Evolutionary conservation across 768 basidiomycete species (phyloP), one percentile per base, ranked within the genome.

Genomic region (Gautieria morchelliformis): DNA sequence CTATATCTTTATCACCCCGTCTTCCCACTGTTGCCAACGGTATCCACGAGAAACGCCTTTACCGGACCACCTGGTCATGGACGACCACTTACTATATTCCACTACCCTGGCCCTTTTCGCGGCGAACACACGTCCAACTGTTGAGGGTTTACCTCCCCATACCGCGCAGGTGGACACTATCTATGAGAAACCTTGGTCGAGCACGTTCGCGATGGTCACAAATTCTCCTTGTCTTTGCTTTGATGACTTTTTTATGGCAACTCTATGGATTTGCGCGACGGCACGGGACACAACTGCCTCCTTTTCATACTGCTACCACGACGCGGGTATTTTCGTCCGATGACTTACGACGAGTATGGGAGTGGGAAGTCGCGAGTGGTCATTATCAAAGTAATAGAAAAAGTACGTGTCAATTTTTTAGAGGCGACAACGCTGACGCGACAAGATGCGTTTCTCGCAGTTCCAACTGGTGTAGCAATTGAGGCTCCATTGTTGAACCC

Each of bases 281-380:
- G 2, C 74, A 78, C 58, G 78, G 78, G 53, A 83, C 80, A 63
- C 76, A 78, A 58, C 87, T 85, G 84, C 78, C 84, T 10, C 45
- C 78, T 12, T 77, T 82, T 48, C 69, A 73, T n/a, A 75, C 75
- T 42, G 82, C 85, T 45, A 75, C 82, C 14, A 74, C 86, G 24
- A 91, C 90, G 11, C 77, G 93, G 30, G 81, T 93, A 35, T 92
- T 81, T 65, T 75, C 76, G 56, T 75, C 83, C 50, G 83, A 87
- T 57, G 93, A 97, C 66, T 67, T 96, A 41, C 88, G 87, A 65
- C 78, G 85, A 58, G 89, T 99, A 70, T 98, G 94, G 94, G 76
- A 84, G 60, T 98, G 93, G 93, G 95, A 99, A 71, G 79, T 98
- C 56, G 74, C 82, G 32, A 89, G 90, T 61, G 96, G 96, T 0